A percentile compares a stretch with the other conserved stretches of the same genome.
phyloP scores from a whole-genome alignment of 148 eudicot species.

The Fagopyrum esculentum region DNA sequence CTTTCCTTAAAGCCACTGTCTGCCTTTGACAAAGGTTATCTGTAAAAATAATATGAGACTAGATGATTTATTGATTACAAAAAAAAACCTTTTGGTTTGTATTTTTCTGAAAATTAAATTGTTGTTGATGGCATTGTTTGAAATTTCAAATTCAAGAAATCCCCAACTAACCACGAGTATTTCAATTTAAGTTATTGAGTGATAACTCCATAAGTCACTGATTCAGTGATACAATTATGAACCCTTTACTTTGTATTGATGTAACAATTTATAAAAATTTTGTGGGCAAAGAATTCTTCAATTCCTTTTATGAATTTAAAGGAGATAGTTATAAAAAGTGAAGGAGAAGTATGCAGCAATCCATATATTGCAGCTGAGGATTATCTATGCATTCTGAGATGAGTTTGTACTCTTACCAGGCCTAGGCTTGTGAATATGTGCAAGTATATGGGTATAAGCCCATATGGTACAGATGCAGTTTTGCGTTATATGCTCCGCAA shows the following conservation, averaged over 20 bases:
- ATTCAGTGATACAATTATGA: background rate
- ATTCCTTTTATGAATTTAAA: background rate
- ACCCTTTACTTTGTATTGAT: background rate
- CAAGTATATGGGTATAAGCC: slow-evolving; percentile 72
- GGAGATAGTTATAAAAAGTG: background rate
- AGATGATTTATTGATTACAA: background rate
- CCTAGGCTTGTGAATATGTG: slow-evolving; percentile 77
- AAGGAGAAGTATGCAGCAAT: background rate
- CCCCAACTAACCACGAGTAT: background rate
- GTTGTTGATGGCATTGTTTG: background rate
- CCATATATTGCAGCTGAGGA: background rate
- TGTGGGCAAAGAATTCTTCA: background rate
- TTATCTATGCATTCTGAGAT: background rate
- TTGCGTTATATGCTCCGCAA: slow-evolving; percentile 64
- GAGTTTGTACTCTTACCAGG: slow-evolving; percentile 27
- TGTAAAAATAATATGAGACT: background rate
- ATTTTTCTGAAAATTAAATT: background rate
- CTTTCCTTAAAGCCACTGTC: background rate
- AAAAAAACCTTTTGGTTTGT: background rate
- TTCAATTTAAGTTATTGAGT: background rate
- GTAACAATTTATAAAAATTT: background rate
- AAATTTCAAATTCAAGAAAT: background rate
- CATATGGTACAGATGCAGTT: slow-evolving; percentile 68
- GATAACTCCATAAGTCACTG: background rate
- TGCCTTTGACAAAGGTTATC: background rate